Evolutionary conservation across 768 basidiomycete species (phyloP), one percentile per base, ranked within the genome.

Genomic region (Tremella fuciformis): DNA sequence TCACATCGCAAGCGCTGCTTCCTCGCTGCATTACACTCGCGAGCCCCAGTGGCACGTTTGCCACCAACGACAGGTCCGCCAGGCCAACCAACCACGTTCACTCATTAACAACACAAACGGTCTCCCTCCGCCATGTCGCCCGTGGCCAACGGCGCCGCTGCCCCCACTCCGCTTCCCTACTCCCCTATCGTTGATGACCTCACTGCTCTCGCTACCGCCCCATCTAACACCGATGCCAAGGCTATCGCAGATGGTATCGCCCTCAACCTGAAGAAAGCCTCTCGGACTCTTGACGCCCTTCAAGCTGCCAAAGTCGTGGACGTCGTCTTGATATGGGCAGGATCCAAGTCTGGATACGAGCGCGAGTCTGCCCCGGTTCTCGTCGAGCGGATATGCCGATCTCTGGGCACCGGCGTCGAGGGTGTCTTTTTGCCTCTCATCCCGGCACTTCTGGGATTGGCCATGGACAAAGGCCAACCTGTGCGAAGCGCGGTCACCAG

Each of bases 381-480:
- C 11, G 68, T 76, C 38, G 77, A 76, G 51, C 59, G 77, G 21
- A 57, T 78, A n/a, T 74, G 70, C 49, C 65, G 70, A 56, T 69
- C 74, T 21, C 63, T 78, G 21, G 76, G 76, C 13, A 70, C 69
- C 38, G 92, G 92, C 26, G 78, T 81, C 55, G 88, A 84, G 39
- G 89, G 91, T 16, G 77, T 88, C 52, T 80, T 96, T 37, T 80
- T 96, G 13, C 81, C 88, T 1, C 86, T 86, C 42, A 84, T 97
- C 53, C 83, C 89, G 3, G 62, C 69, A 16, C 69, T 85, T 40
- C 77, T 97, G 52, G 87, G 87, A 76, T 81, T 92, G 39, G 86
- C 88, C 78, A 87, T 88, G 82, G 94, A 98, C 76, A 93, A 94
- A 77, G 91, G 91, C 62, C 91, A 92, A 53, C 88, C 91, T 25